Conservation (phyloP, 176 grass and related monocot species). For the Pontederia crassipes region DNA sequence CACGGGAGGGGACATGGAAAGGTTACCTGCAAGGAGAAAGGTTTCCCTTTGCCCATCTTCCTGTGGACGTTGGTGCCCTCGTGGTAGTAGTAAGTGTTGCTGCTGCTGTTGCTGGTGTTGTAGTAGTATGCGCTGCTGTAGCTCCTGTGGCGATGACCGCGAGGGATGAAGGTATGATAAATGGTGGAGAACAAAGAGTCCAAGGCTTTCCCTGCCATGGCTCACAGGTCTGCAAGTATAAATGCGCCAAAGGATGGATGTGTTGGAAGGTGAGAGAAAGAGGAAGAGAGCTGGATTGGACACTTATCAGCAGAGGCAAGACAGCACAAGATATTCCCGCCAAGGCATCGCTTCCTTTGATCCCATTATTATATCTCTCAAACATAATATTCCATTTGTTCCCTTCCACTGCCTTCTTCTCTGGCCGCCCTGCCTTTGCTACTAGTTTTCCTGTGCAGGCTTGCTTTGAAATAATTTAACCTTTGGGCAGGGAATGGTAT, state of each 20-base stretch:
- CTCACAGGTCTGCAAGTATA: neutral
- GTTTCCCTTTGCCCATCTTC: conserved; percentile 16
- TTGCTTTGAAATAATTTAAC: conserved; percentile 4
- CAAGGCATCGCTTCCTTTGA: neutral
- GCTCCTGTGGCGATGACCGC: neutral
- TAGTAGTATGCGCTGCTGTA: conserved; percentile 11
- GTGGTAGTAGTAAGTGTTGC: conserved; percentile 1
- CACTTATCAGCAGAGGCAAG: too few species aligned
- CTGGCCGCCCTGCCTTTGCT: neutral
- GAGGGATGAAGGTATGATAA: neutral
- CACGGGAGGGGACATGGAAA: neutral
- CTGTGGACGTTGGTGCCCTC: neutral
- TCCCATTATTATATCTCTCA: conserved; percentile 8
- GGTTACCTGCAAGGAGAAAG: conserved; percentile 16
- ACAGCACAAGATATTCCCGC: conserved; percentile 1
- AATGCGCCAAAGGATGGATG: neutral
- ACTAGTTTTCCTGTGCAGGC: neutral
- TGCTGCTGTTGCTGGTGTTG: conserved; percentile 2
- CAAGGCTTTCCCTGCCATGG: conserved; percentile 19
- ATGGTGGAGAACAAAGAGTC: conserved; percentile 4
- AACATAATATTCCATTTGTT: neutral
- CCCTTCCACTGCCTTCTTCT: neutral
- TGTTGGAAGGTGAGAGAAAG: neutral
- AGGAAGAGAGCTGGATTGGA: neutral
- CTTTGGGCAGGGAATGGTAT: conserved; percentile 1